Conservation (phyloP, 2,329 filamentous ascomycete genomes). For the Nothophoma quercina region DNA sequence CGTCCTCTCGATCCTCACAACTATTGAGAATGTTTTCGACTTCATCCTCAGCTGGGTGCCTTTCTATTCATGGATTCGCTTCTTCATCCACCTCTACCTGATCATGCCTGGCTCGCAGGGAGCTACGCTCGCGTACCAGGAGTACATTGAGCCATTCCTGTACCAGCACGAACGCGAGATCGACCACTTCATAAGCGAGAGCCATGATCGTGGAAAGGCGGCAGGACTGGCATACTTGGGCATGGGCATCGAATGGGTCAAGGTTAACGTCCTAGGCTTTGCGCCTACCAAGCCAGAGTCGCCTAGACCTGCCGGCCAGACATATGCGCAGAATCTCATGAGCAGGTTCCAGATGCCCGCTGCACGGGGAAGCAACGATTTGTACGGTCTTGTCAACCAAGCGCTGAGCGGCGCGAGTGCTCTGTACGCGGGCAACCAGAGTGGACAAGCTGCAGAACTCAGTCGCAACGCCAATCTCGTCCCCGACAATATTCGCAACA, state of each 20-base stretch:
- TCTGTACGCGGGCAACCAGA: constrained; percentile 50
- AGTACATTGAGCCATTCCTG: constrained; percentile 87
- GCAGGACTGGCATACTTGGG: constrained; percentile 71
- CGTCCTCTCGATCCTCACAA: constrained; percentile 80
- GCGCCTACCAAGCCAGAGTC: constrained; percentile 59
- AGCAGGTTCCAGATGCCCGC: constrained; percentile 85
- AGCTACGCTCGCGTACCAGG: constrained; percentile 83
- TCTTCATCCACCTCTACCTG: constrained; percentile 88
- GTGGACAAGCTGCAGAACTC: constrained; percentile 59
- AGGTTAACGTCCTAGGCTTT: constrained; percentile 80
- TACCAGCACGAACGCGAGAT: constrained; percentile 86
- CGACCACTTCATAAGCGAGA: constrained; percentile 84
- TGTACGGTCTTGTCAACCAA: constrained; percentile 79
- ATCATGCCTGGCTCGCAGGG: constrained; percentile 98
- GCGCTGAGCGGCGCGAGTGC: constrained; percentile 71
- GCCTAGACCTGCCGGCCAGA: constrained; percentile 57
- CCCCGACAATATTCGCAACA: constrained; percentile 70
- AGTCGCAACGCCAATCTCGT: constrained; percentile 70
- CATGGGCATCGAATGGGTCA: constrained; percentile 62
- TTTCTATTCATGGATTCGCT: constrained; percentile 91
- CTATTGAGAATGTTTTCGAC: constrained; percentile 85
- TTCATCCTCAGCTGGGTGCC: constrained; percentile 92
- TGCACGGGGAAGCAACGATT: constrained; percentile 71
- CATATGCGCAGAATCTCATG: constrained; percentile 82
- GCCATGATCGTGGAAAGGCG: constrained; percentile 78